These are phyloP conservation scores for Claviceps quebecensis DNA, from an alignment of 2,329 filamentous ascomycete genomes.

Conservation along the genomic window DNA sequence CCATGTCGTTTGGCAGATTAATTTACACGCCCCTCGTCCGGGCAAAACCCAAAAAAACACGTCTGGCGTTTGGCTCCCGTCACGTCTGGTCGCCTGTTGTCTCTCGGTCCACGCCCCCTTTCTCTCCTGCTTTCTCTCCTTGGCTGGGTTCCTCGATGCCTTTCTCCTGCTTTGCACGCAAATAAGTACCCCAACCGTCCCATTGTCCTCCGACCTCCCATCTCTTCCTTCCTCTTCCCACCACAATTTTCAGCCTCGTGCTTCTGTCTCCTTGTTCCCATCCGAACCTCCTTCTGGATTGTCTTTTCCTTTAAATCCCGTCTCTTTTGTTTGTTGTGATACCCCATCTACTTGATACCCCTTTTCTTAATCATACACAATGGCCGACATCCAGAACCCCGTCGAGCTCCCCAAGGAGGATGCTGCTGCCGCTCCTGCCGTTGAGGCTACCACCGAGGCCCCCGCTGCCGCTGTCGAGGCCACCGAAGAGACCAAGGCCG, in stretches of 20 bases:
- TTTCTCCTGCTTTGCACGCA: constrained; percentile 11
- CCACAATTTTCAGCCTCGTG: constrained; percentile 17
- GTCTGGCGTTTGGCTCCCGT: neutral
- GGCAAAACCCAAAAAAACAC: neutral
- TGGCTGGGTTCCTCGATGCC: constrained; percentile 5
- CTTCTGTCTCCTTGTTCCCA: constrained; percentile 6
- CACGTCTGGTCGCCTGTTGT: neutral
- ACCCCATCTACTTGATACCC: constrained; percentile 31
- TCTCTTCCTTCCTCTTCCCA: constrained; percentile 18
- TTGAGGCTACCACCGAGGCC: constrained; percentile 16
- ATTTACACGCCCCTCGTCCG: neutral
- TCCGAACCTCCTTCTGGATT: constrained; percentile 20
- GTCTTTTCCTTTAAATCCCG: constrained; percentile 24
- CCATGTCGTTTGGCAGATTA: neutral
- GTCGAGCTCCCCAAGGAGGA: constrained; percentile 35
- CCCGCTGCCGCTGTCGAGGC: constrained; percentile 20
- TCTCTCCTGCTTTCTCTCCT: constrained; percentile 1
- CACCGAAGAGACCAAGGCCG: constrained; percentile 22
- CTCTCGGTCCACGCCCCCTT: constrained; percentile 5
- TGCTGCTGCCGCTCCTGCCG: constrained; percentile 23
- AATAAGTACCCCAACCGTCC: constrained; percentile 30
- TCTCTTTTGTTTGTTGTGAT: constrained; percentile 35
- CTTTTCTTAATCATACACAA: constrained; percentile 31
- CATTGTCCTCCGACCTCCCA: constrained; percentile 7
- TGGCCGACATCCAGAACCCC: constrained; percentile 64